These are phyloP conservation scores for Daldinia sp. DNA, from an alignment of 2,329 filamentous ascomycete species.

Conservation along the genomic window DNA sequence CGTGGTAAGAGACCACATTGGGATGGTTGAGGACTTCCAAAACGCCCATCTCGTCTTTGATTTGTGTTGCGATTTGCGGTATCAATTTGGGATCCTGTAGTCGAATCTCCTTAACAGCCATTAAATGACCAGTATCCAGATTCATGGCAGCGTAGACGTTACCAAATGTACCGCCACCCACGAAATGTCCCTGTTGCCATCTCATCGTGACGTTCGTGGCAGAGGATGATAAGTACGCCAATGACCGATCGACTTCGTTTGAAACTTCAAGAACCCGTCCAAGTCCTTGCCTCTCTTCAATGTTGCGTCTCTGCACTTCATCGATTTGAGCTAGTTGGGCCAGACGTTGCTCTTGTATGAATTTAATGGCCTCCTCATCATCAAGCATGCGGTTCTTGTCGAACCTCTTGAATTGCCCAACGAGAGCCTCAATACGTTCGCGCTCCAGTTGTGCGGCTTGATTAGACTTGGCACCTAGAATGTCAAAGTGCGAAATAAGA, in stretches of 20 bases:
- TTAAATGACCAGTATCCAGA: constrained; percentile 92
- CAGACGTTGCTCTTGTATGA: constrained; percentile 81
- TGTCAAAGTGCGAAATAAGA: constrained; percentile 97
- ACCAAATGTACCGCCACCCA: constrained; percentile 96
- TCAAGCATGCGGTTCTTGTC: constrained; percentile 80
- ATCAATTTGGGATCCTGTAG: constrained; percentile 97
- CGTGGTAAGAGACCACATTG: constrained; percentile 97
- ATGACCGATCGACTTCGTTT: constrained; percentile 94
- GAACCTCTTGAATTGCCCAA: constrained; percentile 79
- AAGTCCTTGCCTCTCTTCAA: constrained; percentile 86
- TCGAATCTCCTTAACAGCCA: constrained; percentile 99
- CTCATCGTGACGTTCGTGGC: constrained; percentile 95
- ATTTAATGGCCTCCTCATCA: constrained; percentile 85
- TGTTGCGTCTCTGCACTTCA: constrained; percentile 79
- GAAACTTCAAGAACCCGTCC: constrained; percentile 93
- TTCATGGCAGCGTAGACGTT: constrained; percentile 99
- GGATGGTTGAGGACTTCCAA: constrained; percentile 95
- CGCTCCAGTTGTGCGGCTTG: constrained; percentile 94
- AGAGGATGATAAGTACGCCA: constrained; percentile 92
- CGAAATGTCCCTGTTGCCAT: constrained; percentile 99
- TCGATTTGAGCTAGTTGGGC: constrained; percentile 81
- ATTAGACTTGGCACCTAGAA: constrained; percentile 95
- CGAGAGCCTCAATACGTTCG: constrained; percentile 83
- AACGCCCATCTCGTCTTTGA: constrained; percentile 96
- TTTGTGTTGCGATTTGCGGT: constrained; percentile 91